phyloP scores from a whole-genome alignment of 305 asterid species.

The Fraxinus baroniana region DNA sequence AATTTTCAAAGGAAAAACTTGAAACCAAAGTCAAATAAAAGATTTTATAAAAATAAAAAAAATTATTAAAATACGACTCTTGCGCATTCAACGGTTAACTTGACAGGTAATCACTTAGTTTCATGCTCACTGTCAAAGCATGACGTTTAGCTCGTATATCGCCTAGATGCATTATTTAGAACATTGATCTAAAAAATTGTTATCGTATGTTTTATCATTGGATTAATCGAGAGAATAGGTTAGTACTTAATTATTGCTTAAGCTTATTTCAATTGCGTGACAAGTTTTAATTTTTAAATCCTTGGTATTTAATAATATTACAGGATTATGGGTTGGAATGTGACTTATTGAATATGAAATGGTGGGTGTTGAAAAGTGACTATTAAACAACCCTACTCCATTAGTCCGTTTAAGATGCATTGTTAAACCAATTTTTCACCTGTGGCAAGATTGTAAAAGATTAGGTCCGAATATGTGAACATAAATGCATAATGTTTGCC shows the following conservation, averaged over 20 bases:
- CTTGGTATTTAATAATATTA: not conserved
- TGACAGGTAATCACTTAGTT: too few species aligned
- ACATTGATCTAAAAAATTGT: not conserved
- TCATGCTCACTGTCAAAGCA: too few species aligned
- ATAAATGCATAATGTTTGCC: conserved; percentile 19
- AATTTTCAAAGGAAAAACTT: not conserved
- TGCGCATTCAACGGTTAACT: too few species aligned
- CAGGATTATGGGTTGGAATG: not conserved
- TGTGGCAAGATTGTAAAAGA: not conserved
- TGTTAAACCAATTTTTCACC: not conserved
- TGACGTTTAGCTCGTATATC: too few species aligned
- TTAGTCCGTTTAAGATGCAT: not conserved
- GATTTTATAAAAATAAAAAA: too few species aligned
- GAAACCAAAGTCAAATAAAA: not conserved
- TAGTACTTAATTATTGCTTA: not conserved
- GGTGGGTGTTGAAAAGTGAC: not conserved
- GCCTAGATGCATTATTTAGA: not conserved
- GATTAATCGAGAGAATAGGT: not conserved
- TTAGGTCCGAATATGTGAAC: not conserved
- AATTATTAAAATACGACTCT: not conserved
- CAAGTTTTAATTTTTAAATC: not conserved
- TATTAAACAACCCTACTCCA: not conserved
- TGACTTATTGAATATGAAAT: not conserved
- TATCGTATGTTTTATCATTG: not conserved
- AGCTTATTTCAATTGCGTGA: not conserved